Conservation (phyloP, 805 yeast species). For the Kluyveromyces lactis region DNA sequence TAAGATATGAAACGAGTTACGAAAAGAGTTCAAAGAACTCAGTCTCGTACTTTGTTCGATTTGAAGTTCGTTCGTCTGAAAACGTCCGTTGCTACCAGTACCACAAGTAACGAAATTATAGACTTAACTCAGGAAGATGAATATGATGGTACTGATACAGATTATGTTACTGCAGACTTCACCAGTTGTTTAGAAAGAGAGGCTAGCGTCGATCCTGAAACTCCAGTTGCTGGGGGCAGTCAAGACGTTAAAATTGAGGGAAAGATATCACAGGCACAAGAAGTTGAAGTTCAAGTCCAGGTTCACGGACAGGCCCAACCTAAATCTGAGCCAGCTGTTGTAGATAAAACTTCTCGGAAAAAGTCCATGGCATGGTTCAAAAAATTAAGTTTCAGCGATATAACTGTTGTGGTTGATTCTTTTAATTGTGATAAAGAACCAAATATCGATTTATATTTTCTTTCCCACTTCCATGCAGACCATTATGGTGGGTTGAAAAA, state of each 20-base stretch:
- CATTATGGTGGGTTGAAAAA: slow-evolving; percentile 85
- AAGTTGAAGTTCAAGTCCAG: no score
- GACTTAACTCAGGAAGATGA: neutral
- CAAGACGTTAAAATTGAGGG: neutral
- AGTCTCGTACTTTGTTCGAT: neutral
- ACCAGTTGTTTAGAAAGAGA: no score
- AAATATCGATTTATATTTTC: slow-evolving; percentile 43
- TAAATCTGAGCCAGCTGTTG: no score
- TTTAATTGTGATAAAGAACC: slow-evolving; percentile 37
- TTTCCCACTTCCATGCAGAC: slow-evolving; percentile 87
- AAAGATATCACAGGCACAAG: neutral
- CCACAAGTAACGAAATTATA: neutral
- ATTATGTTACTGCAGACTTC: no score
- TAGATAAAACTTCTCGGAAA: neutral
- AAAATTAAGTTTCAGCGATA: slow-evolving; percentile 11
- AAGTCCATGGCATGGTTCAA: slow-evolving; percentile 10
- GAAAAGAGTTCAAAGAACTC: slow-evolving; percentile 7
- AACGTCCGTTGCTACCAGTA: neutral
- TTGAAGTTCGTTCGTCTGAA: neutral
- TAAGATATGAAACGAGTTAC: neutral
- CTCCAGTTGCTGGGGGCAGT: no score
- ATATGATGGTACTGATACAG: no score
- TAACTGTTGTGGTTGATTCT: slow-evolving; percentile 56
- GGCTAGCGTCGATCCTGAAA: no score
- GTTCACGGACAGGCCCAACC: no score